These are phyloP conservation scores for Entoloma clypeatum DNA, from an alignment of 1,284 basidiomycete species.

Conservation along the genomic window DNA sequence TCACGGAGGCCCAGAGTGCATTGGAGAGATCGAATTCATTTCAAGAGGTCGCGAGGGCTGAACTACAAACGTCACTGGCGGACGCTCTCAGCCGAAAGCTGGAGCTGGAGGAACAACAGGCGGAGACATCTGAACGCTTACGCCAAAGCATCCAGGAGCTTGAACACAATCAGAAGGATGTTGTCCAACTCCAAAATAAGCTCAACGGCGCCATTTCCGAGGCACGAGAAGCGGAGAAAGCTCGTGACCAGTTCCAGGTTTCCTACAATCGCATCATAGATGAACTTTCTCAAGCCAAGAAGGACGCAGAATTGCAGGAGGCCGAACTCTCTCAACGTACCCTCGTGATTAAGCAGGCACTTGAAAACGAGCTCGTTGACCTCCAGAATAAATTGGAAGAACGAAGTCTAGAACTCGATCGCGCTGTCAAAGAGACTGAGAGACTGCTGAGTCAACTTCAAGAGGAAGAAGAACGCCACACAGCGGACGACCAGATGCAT, in stretches of 20 bases:
- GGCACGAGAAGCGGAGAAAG: conserved; percentile 19
- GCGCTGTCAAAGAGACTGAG: conserved; percentile 22
- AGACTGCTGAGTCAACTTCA: conserved; percentile 29
- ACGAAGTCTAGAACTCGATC: conserved; percentile 25
- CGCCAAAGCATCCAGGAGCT: conserved; percentile 17
- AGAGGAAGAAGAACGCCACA: conserved; percentile 32
- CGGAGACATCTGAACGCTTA: conserved; percentile 11
- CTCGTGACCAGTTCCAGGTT: conserved; percentile 26
- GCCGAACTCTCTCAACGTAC: conserved; percentile 14
- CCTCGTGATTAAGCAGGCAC: conserved; percentile 19
- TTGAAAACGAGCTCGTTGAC: conserved; percentile 25
- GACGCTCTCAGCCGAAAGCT: conserved; percentile 19
- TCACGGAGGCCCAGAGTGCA: conserved; percentile 31
- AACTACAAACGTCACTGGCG: conserved; percentile 21
- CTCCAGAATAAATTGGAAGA: conserved; percentile 25
- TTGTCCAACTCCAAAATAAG: conserved; percentile 25
- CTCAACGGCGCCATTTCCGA: conserved; percentile 23
- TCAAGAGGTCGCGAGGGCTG: conserved; percentile 25
- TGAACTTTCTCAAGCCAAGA: conserved; percentile 27
- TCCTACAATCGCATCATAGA: conserved; percentile 24
- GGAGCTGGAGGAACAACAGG: conserved; percentile 26
- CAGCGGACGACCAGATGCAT: conserved; percentile 22
- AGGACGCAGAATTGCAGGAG: conserved; percentile 25
- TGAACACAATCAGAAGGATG: conserved; percentile 23
- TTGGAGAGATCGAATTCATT: conserved; percentile 32